These are phyloP conservation scores for Xylaria palmicola DNA, from an alignment of 495 filamentous ascomycete genomes.

Conservation along the genomic window DNA sequence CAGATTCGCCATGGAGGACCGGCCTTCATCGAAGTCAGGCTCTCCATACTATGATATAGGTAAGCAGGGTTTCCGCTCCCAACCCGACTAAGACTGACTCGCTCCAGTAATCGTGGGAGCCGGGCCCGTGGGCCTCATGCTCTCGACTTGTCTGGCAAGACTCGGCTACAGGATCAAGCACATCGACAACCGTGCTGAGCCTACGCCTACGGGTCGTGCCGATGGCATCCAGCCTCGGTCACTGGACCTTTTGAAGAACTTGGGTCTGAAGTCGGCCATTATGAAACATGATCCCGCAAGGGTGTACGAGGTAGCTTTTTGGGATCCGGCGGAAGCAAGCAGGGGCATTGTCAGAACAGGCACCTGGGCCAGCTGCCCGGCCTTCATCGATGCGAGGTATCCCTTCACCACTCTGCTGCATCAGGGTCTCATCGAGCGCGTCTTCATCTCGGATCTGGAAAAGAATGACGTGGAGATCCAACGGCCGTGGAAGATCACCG, in stretches of 20 bases:
- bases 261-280: slow-evolving; percentile 69
- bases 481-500: slow-evolving; percentile 61
- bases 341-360: slow-evolving; percentile 66
- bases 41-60: slow-evolving; percentile 32
- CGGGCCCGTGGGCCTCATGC: slow-evolving; percentile 81
- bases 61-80: slow-evolving; percentile 1
- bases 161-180: slow-evolving; percentile 69
- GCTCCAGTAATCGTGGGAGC: slow-evolving; percentile 76
- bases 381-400: slow-evolving; percentile 71
- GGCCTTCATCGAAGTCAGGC: slow-evolving; percentile 10
- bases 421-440: slow-evolving; percentile 71
- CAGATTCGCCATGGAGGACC: slow-evolving; percentile 18
- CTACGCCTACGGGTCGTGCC: slow-evolving; percentile 69
- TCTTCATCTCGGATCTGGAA: slow-evolving; percentile 66
- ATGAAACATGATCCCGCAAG: slow-evolving; percentile 72
- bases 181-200: slow-evolving; percentile 68
- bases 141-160: slow-evolving; percentile 76
- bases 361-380: slow-evolving; percentile 70
- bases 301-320: slow-evolving; percentile 77
- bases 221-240: slow-evolving; percentile 82
- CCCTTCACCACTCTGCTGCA: slow-evolving; percentile 75
- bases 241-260: slow-evolving; percentile 71
- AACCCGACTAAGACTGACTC: slow-evolving; percentile 11
- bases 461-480: slow-evolving; percentile 57
- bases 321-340: slow-evolving; percentile 60